Conservation (phyloP, 2,329 filamentous ascomycete species). For the Trichoderma sp. region DNA sequence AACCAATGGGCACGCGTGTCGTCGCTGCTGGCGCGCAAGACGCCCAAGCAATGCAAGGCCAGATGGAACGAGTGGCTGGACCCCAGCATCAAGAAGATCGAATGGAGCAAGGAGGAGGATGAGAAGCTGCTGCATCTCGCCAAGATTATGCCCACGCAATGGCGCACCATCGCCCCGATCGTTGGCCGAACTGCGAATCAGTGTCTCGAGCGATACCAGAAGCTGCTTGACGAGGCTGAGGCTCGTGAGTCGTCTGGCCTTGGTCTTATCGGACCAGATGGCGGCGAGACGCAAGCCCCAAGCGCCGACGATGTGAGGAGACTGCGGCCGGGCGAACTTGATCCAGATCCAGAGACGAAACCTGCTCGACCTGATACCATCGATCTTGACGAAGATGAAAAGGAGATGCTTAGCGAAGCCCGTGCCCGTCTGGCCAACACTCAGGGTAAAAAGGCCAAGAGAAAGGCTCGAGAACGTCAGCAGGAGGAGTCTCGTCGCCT, state of each 20-base stretch:
- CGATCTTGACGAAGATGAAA: conserved; percentile 97
- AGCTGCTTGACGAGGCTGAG: conserved; percentile 92
- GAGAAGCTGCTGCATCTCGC: conserved; percentile 95
- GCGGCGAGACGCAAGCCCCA: conserved; percentile 82
- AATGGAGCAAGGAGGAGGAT: conserved; percentile 98
- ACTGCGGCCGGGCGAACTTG: conserved; percentile 86
- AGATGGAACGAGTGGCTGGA: conserved; percentile 99
- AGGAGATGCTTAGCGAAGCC: conserved; percentile 98
- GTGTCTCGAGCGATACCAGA: conserved; percentile 95
- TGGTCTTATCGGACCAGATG: conserved; percentile 79
- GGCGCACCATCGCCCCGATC: conserved; percentile 96
- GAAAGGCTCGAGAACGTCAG: conserved; percentile 93
- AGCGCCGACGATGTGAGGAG: conserved; percentile 89
- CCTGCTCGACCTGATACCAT: conserved; percentile 94
- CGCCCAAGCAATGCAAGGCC: conserved; percentile 98
- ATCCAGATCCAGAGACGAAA: conserved; percentile 96
- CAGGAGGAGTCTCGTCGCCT: conserved; percentile 90
- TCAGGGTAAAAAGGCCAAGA: conserved; percentile 97
- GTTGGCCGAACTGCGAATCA: conserved; percentile 96
- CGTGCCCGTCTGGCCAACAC: conserved; percentile 95
- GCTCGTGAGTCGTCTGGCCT: conserved; percentile 81
- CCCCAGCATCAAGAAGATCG: conserved; percentile 95
- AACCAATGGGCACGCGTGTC: conserved; percentile 99
- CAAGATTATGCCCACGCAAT: conserved; percentile 98
- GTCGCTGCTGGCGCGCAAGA: conserved; percentile 93